Percentiles rank a stretch among this genome's conserved stretches.
Conservation (phyloP, 225 moss, liverwort and hornwort species). For the Pseudoscleropodium purum region DNA sequence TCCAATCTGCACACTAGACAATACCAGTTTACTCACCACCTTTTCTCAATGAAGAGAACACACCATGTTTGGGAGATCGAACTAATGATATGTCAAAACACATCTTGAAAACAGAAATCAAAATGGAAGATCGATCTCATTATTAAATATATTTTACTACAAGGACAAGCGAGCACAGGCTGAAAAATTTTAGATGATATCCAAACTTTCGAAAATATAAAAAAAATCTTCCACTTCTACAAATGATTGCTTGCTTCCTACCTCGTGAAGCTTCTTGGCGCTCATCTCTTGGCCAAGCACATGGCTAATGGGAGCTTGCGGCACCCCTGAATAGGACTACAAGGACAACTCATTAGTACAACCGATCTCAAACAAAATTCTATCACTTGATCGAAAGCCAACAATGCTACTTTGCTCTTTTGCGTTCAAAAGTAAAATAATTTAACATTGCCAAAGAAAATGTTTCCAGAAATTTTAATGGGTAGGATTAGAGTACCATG, state of each 20-base stretch:
- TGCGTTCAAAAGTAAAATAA: neutral
- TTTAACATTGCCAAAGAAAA: neutral
- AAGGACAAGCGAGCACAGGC: neutral
- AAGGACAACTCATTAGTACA: conserved; percentile 26
- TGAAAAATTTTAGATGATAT: neutral
- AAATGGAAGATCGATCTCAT: neutral
- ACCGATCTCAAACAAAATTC: neutral
- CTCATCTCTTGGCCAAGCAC: conserved; percentile 56
- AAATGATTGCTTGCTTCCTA: neutral
- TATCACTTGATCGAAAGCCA: neutral
- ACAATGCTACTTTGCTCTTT: neutral
- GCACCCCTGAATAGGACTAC: conserved; percentile 32
- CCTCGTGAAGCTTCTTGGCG: conserved; percentile 53
- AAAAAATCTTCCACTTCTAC: neutral
- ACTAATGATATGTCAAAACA: neutral
- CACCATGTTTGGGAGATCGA: neutral
- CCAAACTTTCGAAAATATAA: neutral
- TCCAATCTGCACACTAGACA: conserved; percentile 38
- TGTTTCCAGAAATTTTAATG: neutral
- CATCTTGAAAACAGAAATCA: neutral
- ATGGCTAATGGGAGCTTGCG: conserved; percentile 33
- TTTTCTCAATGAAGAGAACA: neutral
- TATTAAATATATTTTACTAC: neutral
- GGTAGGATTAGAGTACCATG: conserved; percentile 28
- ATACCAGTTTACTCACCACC: conserved; percentile 3